phyloP scores from a whole-genome alignment of 2,329 filamentous ascomycete genomes.

The Magnaporthales sp. region DNA sequence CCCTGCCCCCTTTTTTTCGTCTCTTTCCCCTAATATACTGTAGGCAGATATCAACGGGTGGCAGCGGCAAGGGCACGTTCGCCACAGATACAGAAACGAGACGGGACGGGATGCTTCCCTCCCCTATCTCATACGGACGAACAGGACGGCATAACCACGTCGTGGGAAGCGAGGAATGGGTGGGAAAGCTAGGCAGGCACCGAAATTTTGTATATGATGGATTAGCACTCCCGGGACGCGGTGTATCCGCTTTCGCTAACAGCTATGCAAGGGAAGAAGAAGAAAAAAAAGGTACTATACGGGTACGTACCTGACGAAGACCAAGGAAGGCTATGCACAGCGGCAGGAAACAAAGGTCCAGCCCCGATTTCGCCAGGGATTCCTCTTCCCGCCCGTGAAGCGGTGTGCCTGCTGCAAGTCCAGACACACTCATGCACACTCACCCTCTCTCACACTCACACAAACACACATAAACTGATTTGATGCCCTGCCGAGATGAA shows the following conservation, averaged over 20 bases:
- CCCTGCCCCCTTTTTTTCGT: background rate
- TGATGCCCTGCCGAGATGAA: background rate
- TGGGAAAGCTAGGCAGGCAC: background rate
- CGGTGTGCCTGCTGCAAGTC: background rate
- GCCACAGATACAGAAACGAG: background rate
- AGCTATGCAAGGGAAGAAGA: background rate
- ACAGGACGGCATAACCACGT: background rate
- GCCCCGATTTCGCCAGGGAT: background rate
- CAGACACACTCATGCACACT: background rate
- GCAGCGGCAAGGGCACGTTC: background rate
- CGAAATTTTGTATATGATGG: no score
- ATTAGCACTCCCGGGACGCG: background rate
- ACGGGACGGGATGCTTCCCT: background rate
- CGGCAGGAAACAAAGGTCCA: no score
- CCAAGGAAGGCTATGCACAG: no score
- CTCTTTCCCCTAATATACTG: background rate
- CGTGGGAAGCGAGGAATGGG: background rate
- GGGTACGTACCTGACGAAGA: no score
- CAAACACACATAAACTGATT: background rate
- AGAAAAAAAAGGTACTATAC: no score
- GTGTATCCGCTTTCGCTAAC: background rate
- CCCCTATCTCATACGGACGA: background rate
- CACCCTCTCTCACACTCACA: no score
- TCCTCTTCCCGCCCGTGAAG: background rate
- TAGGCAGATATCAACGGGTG: background rate